Percentiles rank a stretch among this genome's conserved stretches.
phyloP scores from a whole-genome alignment of 257 asterid genomes.

The Craterostigma plantagineum region DNA sequence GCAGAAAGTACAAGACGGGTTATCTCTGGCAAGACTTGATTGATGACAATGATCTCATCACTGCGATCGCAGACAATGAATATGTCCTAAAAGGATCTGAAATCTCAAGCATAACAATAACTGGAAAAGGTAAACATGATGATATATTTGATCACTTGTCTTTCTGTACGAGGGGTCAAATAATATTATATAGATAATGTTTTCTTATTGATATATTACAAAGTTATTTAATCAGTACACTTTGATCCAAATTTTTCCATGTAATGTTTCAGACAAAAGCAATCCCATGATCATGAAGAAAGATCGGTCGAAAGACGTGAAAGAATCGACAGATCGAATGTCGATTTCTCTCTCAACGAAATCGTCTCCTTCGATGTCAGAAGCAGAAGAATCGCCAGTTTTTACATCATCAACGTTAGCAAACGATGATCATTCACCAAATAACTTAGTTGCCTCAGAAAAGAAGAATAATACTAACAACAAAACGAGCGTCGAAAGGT shows the following conservation, averaged over 20 bases:
- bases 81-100: conserved; percentile 81
- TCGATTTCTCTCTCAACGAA: conserved; percentile 13
- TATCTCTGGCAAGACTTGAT: conserved; percentile 85
- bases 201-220: too few relatives aligned
- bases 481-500: too few relatives aligned
- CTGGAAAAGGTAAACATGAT: conserved; percentile 16
- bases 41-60: conserved; percentile 94
- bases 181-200: too few relatives aligned
- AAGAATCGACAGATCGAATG: conserved; percentile 12
- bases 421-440: conserved; percentile 15
- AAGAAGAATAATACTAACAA: too few relatives aligned
- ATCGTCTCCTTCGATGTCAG: conserved; percentile 23
- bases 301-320: conserved; percentile 9
- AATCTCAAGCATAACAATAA: conserved; percentile 11
- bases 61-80: conserved; percentile 83
- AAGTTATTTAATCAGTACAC: too few relatives aligned
- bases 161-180: conserved; percentile 6
- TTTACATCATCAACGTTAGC: conserved; percentile 44
- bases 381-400: conserved; percentile 26
- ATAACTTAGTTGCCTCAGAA: too few relatives aligned
- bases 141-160: neutral
- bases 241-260: too few relatives aligned
- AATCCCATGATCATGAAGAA: conserved; percentile 9
- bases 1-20: conserved; percentile 66
- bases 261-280: too few relatives aligned